These are phyloP conservation scores for Spergularia marina DNA, from an alignment of 148 eudicot species.

Conservation along the genomic window DNA sequence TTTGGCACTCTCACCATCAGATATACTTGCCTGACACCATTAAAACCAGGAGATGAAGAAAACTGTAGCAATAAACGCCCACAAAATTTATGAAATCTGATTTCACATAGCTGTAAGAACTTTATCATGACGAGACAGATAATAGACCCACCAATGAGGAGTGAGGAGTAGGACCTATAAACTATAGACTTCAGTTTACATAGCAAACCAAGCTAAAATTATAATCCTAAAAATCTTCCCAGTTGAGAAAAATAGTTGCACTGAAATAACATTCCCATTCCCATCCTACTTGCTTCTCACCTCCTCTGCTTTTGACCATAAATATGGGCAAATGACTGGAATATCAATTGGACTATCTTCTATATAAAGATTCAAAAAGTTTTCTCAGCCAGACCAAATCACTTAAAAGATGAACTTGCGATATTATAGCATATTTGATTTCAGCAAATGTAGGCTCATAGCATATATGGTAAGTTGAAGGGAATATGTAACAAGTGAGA, in stretches of 20 bases:
- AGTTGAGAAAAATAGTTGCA: not conserved
- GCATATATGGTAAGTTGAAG: too few species aligned
- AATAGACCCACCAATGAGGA: not conserved
- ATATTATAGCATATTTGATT: too few species aligned
- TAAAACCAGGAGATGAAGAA: not conserved
- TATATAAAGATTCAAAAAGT: too few species aligned
- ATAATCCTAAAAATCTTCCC: not conserved
- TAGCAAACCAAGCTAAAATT: not conserved
- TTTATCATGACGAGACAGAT: not conserved
- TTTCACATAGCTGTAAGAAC: not conserved
- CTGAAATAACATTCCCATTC: not conserved
- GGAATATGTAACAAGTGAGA: too few species aligned
- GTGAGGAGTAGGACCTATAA: not conserved
- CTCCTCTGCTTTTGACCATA: not conserved
- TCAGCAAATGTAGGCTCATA: too few species aligned
- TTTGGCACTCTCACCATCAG: slow-evolving; percentile 72
- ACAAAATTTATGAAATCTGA: not conserved
- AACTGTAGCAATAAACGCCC: slow-evolving; percentile 6
- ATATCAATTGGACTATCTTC: not conserved
- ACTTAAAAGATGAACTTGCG: too few species aligned
- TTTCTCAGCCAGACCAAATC: too few species aligned
- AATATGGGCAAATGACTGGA: not conserved
- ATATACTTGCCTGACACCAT: slow-evolving; percentile 67
- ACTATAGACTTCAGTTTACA: not conserved
- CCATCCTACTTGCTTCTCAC: too few species aligned